phyloP scores from a whole-genome alignment of 345 rosid genomes.

The Moringa oleifera region DNA sequence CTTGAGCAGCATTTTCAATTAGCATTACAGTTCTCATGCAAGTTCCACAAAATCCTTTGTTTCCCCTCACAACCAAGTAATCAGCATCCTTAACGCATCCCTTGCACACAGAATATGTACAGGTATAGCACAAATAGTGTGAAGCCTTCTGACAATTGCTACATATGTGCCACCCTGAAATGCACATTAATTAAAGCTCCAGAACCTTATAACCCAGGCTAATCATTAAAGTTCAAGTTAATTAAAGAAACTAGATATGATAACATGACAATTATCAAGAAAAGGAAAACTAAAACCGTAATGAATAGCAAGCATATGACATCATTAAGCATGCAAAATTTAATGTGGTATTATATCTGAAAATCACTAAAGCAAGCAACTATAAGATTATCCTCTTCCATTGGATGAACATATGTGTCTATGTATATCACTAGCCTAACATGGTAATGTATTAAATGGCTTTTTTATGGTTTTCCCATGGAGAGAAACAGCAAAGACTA shows the following conservation, averaged over 20 bases:
- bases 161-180: constrained; percentile 97
- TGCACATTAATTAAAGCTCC: constrained; percentile 11
- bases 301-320: background rate
- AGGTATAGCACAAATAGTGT: constrained; percentile 88
- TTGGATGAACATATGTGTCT: too few species aligned
- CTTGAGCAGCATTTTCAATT: constrained; percentile 59
- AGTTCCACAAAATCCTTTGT: constrained; percentile 86
- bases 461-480: too few species aligned
- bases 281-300: too few species aligned
- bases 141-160: constrained; percentile 78
- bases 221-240: background rate
- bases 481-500: constrained; percentile 3
- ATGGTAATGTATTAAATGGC: background rate
- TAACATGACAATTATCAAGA: background rate
- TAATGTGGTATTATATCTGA: too few species aligned
- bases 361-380: background rate
- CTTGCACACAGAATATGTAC: constrained; percentile 94
- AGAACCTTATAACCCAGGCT: background rate
- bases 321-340: background rate
- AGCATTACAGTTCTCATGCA: constrained; percentile 87
- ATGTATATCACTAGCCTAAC: too few species aligned
- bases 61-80: constrained; percentile 67
- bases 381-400: too few species aligned
- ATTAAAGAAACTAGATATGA: too few species aligned
- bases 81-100: constrained; percentile 87